Percentiles rank a stretch among this genome's conserved stretches.
Conservation (phyloP, 192 early-diverging fungal genomes). For the Funneliformis mosseae region DNA sequence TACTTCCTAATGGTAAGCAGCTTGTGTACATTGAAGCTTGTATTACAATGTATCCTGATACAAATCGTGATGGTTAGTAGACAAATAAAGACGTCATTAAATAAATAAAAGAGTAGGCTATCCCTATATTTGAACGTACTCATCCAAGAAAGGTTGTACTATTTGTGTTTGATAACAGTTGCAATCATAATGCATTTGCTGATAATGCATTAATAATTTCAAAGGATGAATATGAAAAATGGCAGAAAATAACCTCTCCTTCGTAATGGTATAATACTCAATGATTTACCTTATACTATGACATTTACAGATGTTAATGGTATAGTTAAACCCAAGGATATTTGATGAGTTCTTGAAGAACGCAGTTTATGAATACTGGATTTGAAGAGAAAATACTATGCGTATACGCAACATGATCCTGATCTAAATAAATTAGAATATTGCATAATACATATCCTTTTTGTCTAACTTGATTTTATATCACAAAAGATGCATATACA, state of each 20-base stretch:
- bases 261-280: neutral
- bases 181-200: no score
- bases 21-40: no score
- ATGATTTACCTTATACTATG: constrained; percentile 23
- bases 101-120: neutral
- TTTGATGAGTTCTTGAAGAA: constrained; percentile 32
- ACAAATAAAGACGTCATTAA: no score
- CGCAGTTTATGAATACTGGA: constrained; percentile 23
- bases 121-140: constrained; percentile 28
- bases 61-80: no score
- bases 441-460: constrained; percentile 18
- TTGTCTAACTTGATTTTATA: constrained; percentile 23
- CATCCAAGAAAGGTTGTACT: constrained; percentile 26
- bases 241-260: constrained; percentile 27
- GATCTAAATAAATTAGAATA: no score
- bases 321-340: constrained; percentile 39
- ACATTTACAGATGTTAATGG: constrained; percentile 24
- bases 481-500: no score
- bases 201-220: constrained; percentile 36
- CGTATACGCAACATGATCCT: constrained; percentile 9
- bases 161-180: constrained; percentile 30
- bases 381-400: neutral
- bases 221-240: constrained; percentile 36
- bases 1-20: neutral
- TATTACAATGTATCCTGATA: no score